phyloP scores from a whole-genome alignment of 108 stramenopile species.

The Fragilariopsis cylindrus region DNA sequence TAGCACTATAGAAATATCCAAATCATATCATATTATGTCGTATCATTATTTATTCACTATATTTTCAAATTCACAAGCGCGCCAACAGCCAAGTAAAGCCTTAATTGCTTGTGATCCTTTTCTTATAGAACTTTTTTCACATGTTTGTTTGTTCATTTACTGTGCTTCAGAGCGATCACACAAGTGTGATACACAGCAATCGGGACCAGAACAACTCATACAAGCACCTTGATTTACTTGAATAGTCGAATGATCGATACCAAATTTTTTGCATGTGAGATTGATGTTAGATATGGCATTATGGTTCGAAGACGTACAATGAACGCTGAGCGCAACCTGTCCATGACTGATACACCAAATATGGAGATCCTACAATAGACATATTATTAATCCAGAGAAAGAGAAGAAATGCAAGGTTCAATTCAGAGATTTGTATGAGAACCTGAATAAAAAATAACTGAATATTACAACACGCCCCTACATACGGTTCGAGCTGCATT shows the following conservation, averaged over 20 bases:
- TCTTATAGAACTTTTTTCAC: no score
- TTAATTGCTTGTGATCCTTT: no score
- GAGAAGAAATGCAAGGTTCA: no score
- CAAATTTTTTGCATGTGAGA: slow-evolving; percentile 22
- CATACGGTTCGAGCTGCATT: no score
- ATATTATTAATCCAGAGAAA: background rate
- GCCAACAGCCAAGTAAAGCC: no score
- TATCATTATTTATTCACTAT: no score
- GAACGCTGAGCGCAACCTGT: slow-evolving; percentile 54
- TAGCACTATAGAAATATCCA: no score
- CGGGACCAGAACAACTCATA: slow-evolving; percentile 41
- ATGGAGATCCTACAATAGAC: slow-evolving; percentile 60
- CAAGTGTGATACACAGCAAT: background rate
- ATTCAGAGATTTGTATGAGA: background rate
- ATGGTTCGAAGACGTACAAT: slow-evolving; percentile 32
- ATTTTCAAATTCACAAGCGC: no score
- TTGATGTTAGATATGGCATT: slow-evolving; percentile 29
- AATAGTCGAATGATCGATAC: slow-evolving; percentile 66
- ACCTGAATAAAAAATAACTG: background rate
- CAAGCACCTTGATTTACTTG: slow-evolving; percentile 60
- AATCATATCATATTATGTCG: no score
- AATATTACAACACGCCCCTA: no score
- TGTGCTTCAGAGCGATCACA: no score
- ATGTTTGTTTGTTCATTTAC: no score
- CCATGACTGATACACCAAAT: slow-evolving; percentile 87